Conservation (phyloP, 805 yeast species). For the Cyberlindnera mrakii region DNA sequence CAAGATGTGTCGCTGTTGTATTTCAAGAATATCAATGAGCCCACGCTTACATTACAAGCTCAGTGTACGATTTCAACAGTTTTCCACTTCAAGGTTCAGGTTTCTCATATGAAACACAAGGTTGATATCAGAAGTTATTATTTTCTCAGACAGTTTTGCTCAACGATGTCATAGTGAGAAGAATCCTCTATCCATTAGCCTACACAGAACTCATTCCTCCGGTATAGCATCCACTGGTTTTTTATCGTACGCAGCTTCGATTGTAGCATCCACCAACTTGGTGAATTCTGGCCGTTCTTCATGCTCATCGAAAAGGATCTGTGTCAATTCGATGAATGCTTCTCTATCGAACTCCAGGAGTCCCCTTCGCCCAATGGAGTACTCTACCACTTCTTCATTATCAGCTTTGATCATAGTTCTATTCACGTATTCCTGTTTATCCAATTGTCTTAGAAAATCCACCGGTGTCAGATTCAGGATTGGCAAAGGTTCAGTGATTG, state of each 20-base stretch:
- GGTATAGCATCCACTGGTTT: neutral
- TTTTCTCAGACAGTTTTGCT: too few relatives aligned
- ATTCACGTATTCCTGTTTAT: slow-evolving; percentile 21
- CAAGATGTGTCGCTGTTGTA: too few relatives aligned
- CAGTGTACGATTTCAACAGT: too few relatives aligned
- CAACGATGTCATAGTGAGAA: too few relatives aligned
- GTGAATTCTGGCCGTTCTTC: slow-evolving; percentile 15
- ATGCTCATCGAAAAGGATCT: slow-evolving; percentile 18
- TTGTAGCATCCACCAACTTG: slow-evolving; percentile 8
- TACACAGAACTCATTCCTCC: neutral
- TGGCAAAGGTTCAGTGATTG: slow-evolving; percentile 2
- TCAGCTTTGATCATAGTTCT: slow-evolving; percentile 16
- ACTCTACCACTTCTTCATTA: slow-evolving; percentile 24
- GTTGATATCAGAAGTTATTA: too few relatives aligned
- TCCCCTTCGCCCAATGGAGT: slow-evolving; percentile 25
- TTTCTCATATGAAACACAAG: too few relatives aligned
- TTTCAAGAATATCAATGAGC: too few relatives aligned
- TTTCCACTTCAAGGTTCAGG: too few relatives aligned
- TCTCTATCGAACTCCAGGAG: slow-evolving; percentile 22
- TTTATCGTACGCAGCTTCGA: slow-evolving; percentile 16
- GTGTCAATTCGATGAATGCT: slow-evolving; percentile 18
- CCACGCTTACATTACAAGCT: too few relatives aligned
- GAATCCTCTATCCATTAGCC: neutral
- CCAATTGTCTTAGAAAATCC: slow-evolving; percentile 21
- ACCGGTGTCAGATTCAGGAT: slow-evolving; percentile 10